A percentile compares a stretch with the other conserved stretches of the same genome.
Conservation (phyloP, 1,284 basidiomycete genomes). For the Ceratobasidium sp. region DNA sequence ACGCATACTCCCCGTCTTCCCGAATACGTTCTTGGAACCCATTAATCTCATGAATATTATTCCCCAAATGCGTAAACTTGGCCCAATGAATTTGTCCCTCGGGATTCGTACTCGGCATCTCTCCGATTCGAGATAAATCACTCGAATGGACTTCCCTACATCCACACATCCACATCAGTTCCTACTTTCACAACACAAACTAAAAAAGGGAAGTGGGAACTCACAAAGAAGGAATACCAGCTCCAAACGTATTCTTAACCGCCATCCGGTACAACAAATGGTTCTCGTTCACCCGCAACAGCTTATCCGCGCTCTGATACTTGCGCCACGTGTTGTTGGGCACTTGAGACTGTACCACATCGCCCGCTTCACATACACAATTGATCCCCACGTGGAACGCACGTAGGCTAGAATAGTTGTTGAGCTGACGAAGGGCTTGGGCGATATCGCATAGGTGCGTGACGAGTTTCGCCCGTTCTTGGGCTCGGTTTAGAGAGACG, state of each 20-base stretch:
- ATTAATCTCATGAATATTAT: slow-evolving; percentile 74
- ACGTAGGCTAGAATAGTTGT: slow-evolving; percentile 85
- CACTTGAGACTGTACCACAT: slow-evolving; percentile 64
- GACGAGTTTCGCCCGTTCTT: slow-evolving; percentile 74
- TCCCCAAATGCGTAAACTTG: slow-evolving; percentile 87
- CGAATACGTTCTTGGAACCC: slow-evolving; percentile 74
- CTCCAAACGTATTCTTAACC: slow-evolving; percentile 81
- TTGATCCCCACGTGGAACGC: slow-evolving; percentile 89
- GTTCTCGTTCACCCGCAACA: slow-evolving; percentile 73
- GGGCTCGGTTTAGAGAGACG: slow-evolving; percentile 76
- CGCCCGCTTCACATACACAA: slow-evolving; percentile 69
- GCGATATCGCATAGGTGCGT: slow-evolving; percentile 85
- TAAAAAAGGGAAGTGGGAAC: slow-evolving; percentile 52
- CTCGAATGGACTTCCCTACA: slow-evolving; percentile 85
- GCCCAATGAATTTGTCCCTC: slow-evolving; percentile 86
- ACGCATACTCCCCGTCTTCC: slow-evolving; percentile 38
- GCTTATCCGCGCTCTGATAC: slow-evolving; percentile 81
- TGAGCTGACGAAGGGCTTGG: slow-evolving; percentile 72
- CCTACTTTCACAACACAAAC: slow-evolving; percentile 28
- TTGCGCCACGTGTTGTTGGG: slow-evolving; percentile 72
- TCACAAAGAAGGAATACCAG: slow-evolving; percentile 85
- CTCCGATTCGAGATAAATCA: slow-evolving; percentile 79
- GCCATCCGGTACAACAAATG: slow-evolving; percentile 84
- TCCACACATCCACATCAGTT: too few species aligned
- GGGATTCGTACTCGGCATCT: slow-evolving; percentile 61